Base-by-base conservation (phyloP, 306 rosid species). In the Malus fusca region DNA sequence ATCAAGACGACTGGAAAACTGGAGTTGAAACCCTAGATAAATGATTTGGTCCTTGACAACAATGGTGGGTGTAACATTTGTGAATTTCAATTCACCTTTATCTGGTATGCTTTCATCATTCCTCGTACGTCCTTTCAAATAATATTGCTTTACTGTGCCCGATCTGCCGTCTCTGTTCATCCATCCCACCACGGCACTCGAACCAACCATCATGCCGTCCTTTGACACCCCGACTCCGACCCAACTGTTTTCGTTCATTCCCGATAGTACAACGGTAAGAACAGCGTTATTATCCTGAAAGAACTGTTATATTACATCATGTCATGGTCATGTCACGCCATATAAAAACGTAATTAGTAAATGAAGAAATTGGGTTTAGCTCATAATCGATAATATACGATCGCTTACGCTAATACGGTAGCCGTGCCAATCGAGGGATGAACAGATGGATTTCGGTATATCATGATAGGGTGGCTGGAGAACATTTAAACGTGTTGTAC, bases 111-210 rank as follows among this genome's bases (percentile, higher is more conserved):
- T 18, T 23, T 68, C 33, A 8, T 64, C 71, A 10, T 13, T 7
- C 4, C 35, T 13, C 35, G 9, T 11, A 3, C n/a, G 33, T 14
- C 60, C 77, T 11, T 40, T 31, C 21, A 72, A 28, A 52, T 12
- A 3, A 23, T 78, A 78, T 40, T 72, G 77, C 61, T 59, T 64
- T 25, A 78, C 28, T 12, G 23, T 26, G n/a, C 77, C 55, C 0
- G 67, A 33, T 5, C 28, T 35, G 22, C 82, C 77, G 22, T 78
- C 42, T 8, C 6, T 2, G 13, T 17, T 53, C 4, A 37, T 31
- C 82, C 77, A 72, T 13, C 72, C 81, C 44, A 78, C 76, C 70
- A 71, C 11, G 2, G 77, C 81, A 66, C 81, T 78, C 44, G 81
- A 48, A 46, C 81, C 77, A 13, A 62, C 55, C 81, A 78, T 71